Base-by-base conservation (phyloP, 352 stramenopile genomes). In the Saprolegnia diclina region DNA sequence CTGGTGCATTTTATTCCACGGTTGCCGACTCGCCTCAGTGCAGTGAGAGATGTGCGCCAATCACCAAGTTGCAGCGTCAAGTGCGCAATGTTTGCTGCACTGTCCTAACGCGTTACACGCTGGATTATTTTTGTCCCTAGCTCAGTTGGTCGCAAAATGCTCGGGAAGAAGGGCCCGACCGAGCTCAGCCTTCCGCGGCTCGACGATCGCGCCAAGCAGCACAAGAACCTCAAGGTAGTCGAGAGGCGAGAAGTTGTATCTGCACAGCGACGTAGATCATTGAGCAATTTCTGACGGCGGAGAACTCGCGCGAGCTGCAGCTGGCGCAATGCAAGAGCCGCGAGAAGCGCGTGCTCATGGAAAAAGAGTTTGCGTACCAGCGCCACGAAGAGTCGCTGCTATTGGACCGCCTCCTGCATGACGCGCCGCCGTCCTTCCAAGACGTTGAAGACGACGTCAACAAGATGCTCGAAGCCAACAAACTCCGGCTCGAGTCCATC, bases 241-340 rank as follows among this genome's bases (percentile, higher is more conserved):
- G n/a, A n/a, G 38, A 16, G 14, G 7, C 38, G 7, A 16, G 38
- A 16, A 14, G 7, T 45, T 14, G 38, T 45, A 7, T 14, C 38
- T 45, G 7, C 14, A 14, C 7, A 14, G 7, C 38, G 38, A 16
- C 38, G 38, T 45, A 45, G 38, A 75, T 91, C 45, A 90, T 91
- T 24, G 83, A 91, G 56, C 81, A 89, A 45, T 91, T 82, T 67
- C 89, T 91, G 61, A 38, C 76, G 45, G 79, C 83, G 2, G 81
- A 91, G 66, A 91, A 87, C 72, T 80, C 80, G 57, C 81, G 80
- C 13, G 83, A 91, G 66, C 75, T 77, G 26, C 75, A 79, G 48
- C 67, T 91, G 50, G 75, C 79, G 11, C 77, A 78, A 42, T 91
- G 83, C 67, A 48, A 71, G 13, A 79, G 71, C 14, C 75, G 79